phyloP scores from a whole-genome alignment of 495 filamentous ascomycete genomes.

The Acidiella bohemica region DNA sequence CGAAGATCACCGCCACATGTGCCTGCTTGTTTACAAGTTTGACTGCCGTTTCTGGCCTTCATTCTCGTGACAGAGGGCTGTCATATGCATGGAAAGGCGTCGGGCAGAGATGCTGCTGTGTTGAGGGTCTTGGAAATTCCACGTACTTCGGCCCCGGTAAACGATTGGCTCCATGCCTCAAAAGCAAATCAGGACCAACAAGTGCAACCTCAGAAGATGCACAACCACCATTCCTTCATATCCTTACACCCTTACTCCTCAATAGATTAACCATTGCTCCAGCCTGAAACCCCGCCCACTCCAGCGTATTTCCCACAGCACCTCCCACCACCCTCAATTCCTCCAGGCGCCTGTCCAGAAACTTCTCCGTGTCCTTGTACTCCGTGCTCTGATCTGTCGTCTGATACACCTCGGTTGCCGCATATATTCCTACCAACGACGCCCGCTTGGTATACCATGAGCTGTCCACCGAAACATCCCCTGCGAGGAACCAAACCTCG shows the following conservation, averaged over 20 bases:
- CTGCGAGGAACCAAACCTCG: conserved; percentile 76
- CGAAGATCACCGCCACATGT: too few relatives aligned
- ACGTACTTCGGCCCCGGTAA: too few relatives aligned
- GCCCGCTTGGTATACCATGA: conserved; percentile 87
- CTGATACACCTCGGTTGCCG: conserved; percentile 74
- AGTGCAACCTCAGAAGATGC: too few relatives aligned
- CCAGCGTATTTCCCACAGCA: conserved; percentile 44
- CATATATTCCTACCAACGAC: conserved; percentile 65
- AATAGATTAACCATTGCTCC: conserved; percentile 35
- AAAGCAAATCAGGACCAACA: too few relatives aligned
- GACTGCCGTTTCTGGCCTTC: too few relatives aligned
- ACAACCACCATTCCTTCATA: too few relatives aligned
- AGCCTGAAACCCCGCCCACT: conserved; percentile 70
- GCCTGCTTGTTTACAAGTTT: too few relatives aligned
- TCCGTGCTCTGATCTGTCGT: conserved; percentile 61
- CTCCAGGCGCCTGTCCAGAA: conserved; percentile 61
- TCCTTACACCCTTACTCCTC: conserved; percentile 31
- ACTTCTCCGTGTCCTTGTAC: conserved; percentile 61
- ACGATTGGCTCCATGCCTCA: too few relatives aligned
- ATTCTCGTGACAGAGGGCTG: too few relatives aligned
- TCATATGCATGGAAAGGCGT: too few relatives aligned
- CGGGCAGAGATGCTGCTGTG: too few relatives aligned
- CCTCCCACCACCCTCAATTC: conserved; percentile 48
- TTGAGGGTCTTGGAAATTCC: too few relatives aligned
- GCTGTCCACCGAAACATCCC: conserved; percentile 66